Evolutionary conservation across 768 basidiomycete genomes (phyloP).

Genomic region (Neoboletus magnificus): DNA sequence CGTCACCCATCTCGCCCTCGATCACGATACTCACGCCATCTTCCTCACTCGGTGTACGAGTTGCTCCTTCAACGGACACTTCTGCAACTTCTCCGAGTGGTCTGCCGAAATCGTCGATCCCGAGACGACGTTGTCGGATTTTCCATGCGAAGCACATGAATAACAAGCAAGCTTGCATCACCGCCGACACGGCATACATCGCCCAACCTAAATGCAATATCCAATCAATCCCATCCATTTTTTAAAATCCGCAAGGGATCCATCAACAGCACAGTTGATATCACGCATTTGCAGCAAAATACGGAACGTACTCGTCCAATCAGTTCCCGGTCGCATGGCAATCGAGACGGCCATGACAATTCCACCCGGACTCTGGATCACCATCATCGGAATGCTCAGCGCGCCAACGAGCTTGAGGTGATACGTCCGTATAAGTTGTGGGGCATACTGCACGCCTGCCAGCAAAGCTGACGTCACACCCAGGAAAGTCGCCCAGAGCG

Average conservation of each 20-base stretch:
- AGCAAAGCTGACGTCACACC: slow-evolving; percentile 79
- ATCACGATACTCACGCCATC: slow-evolving; percentile 17
- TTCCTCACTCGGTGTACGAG: slow-evolving; percentile 2
- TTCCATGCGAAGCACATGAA: slow-evolving; percentile 87
- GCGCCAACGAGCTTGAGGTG: slow-evolving; percentile 80
- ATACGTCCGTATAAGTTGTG: slow-evolving; percentile 83
- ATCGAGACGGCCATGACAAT: slow-evolving; percentile 84
- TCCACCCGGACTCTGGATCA: slow-evolving; percentile 88
- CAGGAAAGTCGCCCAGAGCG: slow-evolving; percentile 80
- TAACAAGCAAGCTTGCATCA: slow-evolving; percentile 80
- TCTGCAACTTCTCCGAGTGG: slow-evolving; percentile 32
- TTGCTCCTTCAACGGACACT: background rate
- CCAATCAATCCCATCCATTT: background rate
- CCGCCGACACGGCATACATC: slow-evolving; percentile 74
- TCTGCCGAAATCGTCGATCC: slow-evolving; percentile 88
- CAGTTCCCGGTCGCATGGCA: slow-evolving; percentile 72
- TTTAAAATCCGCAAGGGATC: background rate
- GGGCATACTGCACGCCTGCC: slow-evolving; percentile 82
- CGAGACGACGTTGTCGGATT: slow-evolving; percentile 65
- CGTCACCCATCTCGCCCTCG: slow-evolving; percentile 16
- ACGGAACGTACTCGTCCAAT: slow-evolving; percentile 70
- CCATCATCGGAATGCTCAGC: slow-evolving; percentile 93
- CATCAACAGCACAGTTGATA: background rate
- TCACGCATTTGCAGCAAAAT: background rate
- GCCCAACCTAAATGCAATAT: slow-evolving; percentile 57